Conservation (phyloP, 164 flowering plant genomes). For the Houttuynia cordata region DNA sequence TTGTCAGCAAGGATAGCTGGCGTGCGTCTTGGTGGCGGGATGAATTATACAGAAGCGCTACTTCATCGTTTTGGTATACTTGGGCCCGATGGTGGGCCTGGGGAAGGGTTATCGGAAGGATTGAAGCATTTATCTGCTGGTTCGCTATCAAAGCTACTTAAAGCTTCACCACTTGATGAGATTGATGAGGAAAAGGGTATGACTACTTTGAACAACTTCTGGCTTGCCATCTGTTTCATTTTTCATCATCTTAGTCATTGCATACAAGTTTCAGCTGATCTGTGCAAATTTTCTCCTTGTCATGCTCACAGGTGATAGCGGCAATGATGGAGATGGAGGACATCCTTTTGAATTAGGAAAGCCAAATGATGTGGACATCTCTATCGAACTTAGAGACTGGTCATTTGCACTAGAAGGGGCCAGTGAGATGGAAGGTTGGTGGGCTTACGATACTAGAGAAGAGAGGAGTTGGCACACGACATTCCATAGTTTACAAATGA, state of each 20-base stretch:
- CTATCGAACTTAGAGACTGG: conserved; percentile 83
- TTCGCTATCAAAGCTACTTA: conserved; percentile 70
- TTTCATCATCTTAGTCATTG: neutral
- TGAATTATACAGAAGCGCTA: conserved; percentile 83
- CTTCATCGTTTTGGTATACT: conserved; percentile 91
- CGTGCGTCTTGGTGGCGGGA: conserved; percentile 91
- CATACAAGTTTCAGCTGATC: neutral
- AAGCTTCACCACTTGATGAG: conserved; percentile 37
- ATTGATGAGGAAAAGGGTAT: conserved; percentile 39
- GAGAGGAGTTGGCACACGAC: conserved; percentile 87
- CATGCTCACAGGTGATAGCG: conserved; percentile 25
- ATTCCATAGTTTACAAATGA: conserved; percentile 50
- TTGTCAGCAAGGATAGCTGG: conserved; percentile 75
- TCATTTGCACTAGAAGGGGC: conserved; percentile 91
- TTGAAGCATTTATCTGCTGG: conserved; percentile 62
- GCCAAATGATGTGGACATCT: conserved; percentile 80
- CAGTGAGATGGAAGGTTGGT: conserved; percentile 52
- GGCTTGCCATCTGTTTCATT: neutral
- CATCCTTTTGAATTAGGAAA: conserved; percentile 46
- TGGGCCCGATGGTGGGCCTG: conserved; percentile 93
- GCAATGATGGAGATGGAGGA: conserved; percentile 25
- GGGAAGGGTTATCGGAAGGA: conserved; percentile 76
- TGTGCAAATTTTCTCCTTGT: neutral
- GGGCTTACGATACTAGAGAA: conserved; percentile 41
- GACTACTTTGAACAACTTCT: conserved; percentile 4